Base-by-base conservation (phyloP, 176 grass and related monocot genomes). In the Phragmites australis region DNA sequence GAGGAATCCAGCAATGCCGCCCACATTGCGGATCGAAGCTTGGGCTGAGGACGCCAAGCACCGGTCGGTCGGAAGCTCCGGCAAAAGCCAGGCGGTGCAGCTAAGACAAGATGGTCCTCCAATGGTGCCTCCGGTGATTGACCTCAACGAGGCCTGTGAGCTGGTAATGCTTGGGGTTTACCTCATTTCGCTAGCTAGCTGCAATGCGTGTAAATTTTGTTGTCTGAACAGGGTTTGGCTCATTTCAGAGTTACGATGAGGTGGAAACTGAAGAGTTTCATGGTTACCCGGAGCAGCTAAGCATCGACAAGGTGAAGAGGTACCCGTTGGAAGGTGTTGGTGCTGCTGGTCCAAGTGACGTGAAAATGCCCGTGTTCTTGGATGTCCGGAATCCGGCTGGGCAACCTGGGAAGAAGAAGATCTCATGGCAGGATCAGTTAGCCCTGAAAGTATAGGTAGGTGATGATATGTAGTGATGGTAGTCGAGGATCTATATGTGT, bases 401-500 rank as follows among this genome's bases (percentile, higher is more conserved):
- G 51, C 66, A 65, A 26, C 67, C 70, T 2, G 76, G 66, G 30
- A 91, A 94, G 80, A 87, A 86, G 66, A 94, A 94, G 72, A 89
- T 91, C 57, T 84, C 89, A 47, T 94, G 89, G 86, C 89, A 87
- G 58, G 89, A 91, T 89, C 92, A 87, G 27, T n/a, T 94, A 57
- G 80, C 86, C 67, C 64, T 94, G 55, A 81, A 80, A 80, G 89
- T 89, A 71, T 94, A 94, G 92, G 82, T 75, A 50, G 34, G 31
- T 64, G 5, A n/a, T 21, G 46, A 3, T 70, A 11, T 70, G 42
- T 69, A 64, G 27, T 53, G 40, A 23, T 75, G 42, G 46, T 32
- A 46, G 45, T 65, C n/a, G n/a, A 66, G 68, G 25, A 69, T 60
- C 13, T 9, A 21, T 62, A 16, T 37, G 21, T 40, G 48, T 48